Evolutionary conservation across 148 eudicot species (phyloP), one percentile per base, ranked within the genome.

Genomic region (Arctostaphylos glauca): DNA sequence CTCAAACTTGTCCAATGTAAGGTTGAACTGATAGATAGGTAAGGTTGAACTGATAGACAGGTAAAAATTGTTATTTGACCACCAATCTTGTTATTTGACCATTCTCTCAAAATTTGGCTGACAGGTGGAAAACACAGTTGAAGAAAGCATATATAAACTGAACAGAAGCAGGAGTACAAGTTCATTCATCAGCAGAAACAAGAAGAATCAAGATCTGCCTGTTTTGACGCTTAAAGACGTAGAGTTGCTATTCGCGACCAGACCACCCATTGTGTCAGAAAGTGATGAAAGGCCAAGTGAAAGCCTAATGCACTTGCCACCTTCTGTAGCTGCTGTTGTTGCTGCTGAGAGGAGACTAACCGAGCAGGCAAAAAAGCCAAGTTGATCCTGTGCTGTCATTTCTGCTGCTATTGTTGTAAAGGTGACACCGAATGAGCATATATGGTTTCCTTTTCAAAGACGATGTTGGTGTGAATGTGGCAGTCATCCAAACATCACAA

Each of bases 51-150:
- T 21, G 67, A 62, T n/a, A 7, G 38, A n/a, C n/a, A n/a, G n/a
- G n/a, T n/a, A n/a, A n/a, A n/a, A n/a, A n/a, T n/a, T n/a, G n/a
- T n/a, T n/a, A n/a, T n/a, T n/a, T n/a, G n/a, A n/a, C n/a, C n/a
- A n/a, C n/a, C n/a, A n/a, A n/a, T n/a, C 1, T 31, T 31, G 38
- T 31, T 31, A 31, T 31, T 77, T 80, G 62, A 50, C 64, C 76
- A 72, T n/a, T 38, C 52, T 48, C 76, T 47, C 43, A 44, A n/a
- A 55, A 41, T 53, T 74, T 77, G 82, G 70, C 5, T 81, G 86
- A 80, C 81, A 94, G 99, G 95, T 94, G 84, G 92, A 96, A 87
- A 87, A 89, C 78, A 96, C 94, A 58, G 99, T 96, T 47, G 99
- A 96, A 91, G 99, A 96, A 82, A 94, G 98, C 91, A 88, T 96